Evolutionary conservation across 2,329 filamentous ascomycete species (phyloP).

Genomic region (Sarocladiaceae sp.): DNA sequence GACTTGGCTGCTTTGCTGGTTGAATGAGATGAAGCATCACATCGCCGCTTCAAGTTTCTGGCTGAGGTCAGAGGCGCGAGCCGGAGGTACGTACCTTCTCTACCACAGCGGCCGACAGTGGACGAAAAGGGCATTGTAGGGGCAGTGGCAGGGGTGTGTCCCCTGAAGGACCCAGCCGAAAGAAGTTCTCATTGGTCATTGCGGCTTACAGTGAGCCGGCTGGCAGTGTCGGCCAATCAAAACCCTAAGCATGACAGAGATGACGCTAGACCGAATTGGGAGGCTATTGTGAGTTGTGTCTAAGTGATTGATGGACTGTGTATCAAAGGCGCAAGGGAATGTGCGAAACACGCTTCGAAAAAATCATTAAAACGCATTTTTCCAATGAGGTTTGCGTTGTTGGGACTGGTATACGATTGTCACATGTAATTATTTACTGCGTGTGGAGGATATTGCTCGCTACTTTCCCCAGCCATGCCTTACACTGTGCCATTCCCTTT

Average conservation of each 20-base stretch:
- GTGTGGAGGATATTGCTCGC: not conserved
- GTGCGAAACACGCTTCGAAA: no score
- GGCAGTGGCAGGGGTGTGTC: not conserved
- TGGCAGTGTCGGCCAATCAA: not conserved
- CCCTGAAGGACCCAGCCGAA: not conserved
- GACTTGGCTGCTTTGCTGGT: conserved; percentile 2
- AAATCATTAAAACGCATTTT: not conserved
- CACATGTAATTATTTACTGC: not conserved
- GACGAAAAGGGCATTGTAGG: not conserved
- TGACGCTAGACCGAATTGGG: not conserved
- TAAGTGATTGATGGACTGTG: conserved; percentile 2
- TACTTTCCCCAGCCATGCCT: not conserved
- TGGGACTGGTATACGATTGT: not conserved
- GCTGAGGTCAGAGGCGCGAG: conserved; percentile 5
- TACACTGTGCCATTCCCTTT: not conserved
- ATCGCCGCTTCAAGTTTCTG: conserved; percentile 10
- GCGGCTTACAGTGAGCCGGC: conserved; percentile 1
- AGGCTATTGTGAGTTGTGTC: not conserved
- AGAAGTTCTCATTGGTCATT: conserved; percentile 4
- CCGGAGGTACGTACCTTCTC: not conserved
- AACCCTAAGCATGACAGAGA: not conserved
- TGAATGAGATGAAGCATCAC: conserved; percentile 10
- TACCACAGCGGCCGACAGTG: not conserved
- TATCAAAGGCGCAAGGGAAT: not conserved
- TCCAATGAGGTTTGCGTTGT: not conserved